A percentile compares a stretch with the other conserved stretches of the same genome.
phyloP scores from a whole-genome alignment of 2,329 filamentous ascomycete genomes.

The Ophiostoma triangulosporum region DNA sequence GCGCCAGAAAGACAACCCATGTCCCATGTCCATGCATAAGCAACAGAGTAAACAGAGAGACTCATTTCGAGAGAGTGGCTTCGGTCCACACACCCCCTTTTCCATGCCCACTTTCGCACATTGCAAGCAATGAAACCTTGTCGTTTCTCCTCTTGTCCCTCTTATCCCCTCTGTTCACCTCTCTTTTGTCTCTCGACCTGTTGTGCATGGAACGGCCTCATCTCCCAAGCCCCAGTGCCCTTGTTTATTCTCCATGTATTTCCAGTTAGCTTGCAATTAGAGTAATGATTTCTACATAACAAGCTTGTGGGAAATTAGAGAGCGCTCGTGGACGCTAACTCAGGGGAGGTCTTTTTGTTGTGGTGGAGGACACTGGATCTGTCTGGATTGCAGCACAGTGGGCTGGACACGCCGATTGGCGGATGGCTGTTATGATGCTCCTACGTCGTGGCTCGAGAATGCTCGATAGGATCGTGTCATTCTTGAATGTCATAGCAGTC shows the following conservation, averaged over 20 bases:
- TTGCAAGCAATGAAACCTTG: neutral
- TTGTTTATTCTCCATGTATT: neutral
- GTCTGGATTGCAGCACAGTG: neutral
- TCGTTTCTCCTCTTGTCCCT: neutral
- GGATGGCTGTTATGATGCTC: neutral
- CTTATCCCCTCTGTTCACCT: neutral
- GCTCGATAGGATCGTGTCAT: neutral
- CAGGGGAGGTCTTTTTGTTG: constrained; percentile 10
- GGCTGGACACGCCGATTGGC: neutral
- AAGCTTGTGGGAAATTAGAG: constrained; percentile 15
- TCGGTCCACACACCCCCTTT: constrained; percentile 6
- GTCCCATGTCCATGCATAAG: neutral
- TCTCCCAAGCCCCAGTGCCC: constrained; percentile 7
- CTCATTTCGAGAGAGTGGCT: neutral
- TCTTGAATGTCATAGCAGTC: neutral
- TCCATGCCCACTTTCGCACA: constrained; percentile 6
- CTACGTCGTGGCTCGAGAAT: neutral
- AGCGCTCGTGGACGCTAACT: constrained; percentile 13
- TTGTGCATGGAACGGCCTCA: constrained; percentile 5
- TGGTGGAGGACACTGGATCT: neutral
- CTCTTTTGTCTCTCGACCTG: no score
- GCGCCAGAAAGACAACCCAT: neutral
- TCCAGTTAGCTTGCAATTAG: neutral
- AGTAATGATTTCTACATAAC: neutral
- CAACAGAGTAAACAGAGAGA: neutral